These are phyloP conservation scores for Penicillium sp. DNA, from an alignment of 2,329 filamentous ascomycete genomes.

Conservation along the genomic window DNA sequence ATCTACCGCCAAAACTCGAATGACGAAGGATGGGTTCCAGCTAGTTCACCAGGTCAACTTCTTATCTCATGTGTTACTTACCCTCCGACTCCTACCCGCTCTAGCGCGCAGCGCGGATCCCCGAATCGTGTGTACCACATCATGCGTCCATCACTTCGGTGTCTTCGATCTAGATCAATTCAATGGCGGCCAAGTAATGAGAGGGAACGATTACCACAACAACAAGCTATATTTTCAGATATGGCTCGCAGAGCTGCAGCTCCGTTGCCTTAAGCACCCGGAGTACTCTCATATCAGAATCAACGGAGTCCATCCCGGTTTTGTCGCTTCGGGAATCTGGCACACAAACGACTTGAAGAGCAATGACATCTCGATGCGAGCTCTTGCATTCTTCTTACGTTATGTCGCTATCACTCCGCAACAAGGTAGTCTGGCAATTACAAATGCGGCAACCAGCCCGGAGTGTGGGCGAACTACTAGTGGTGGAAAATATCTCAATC, in stretches of 20 bases:
- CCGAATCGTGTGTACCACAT: constrained; percentile 17
- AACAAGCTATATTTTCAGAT: constrained; percentile 18
- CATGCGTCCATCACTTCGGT: constrained; percentile 14
- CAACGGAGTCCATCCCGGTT: constrained; percentile 17
- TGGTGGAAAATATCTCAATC: constrained; percentile 11
- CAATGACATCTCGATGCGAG: background rate
- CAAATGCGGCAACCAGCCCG: constrained; percentile 6
- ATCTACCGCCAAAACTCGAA: background rate
- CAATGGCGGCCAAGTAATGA: constrained; percentile 1
- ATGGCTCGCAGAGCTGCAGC: constrained; percentile 18
- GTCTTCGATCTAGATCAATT: constrained; percentile 12
- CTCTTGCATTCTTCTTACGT: background rate
- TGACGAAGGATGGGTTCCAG: constrained; percentile 17
- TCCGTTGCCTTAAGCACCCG: constrained; percentile 9
- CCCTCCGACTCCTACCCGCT: constrained; percentile 17
- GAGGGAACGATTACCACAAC: constrained; percentile 10
- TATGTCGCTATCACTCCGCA: constrained; percentile 10
- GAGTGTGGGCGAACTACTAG: background rate
- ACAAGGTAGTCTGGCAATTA: constrained; percentile 13
- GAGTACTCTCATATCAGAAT: constrained; percentile 16
- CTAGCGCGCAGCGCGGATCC: constrained; percentile 12
- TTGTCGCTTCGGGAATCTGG: constrained; percentile 18
- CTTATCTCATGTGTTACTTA: constrained; percentile 14
- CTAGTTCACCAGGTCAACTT: constrained; percentile 11
- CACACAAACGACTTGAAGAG: background rate